A percentile compares a stretch with the other conserved stretches of the same genome.
Evolutionary conservation across 352 stramenopile genomes (phyloP).

Genomic region (Phytophthora citrophthora): DNA sequence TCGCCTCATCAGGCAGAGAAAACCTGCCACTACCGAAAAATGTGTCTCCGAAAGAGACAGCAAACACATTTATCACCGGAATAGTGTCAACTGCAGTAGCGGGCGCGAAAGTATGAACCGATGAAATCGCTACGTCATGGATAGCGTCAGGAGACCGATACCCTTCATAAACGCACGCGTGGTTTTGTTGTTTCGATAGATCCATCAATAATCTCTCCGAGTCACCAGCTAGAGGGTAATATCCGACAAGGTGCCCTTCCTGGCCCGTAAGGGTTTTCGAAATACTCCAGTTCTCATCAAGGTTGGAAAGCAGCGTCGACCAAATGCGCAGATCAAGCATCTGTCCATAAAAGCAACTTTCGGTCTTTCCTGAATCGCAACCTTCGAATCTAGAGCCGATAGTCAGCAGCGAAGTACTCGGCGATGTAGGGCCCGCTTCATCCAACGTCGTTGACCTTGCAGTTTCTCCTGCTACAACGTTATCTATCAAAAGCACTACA

Average conservation of each 20-base stretch:
- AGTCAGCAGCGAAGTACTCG: constrained; percentile 42
- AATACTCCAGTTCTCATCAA: constrained; percentile 41
- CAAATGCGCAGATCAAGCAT: constrained; percentile 80
- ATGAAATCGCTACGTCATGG: constrained; percentile 26
- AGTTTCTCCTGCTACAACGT: constrained; percentile 41
- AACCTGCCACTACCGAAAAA: constrained; percentile 56
- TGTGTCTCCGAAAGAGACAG: constrained; percentile 39
- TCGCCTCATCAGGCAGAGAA: constrained; percentile 36
- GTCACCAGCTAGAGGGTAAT: constrained; percentile 79
- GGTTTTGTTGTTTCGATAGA: constrained; percentile 72
- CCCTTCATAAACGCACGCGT: constrained; percentile 65
- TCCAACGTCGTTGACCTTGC: constrained; percentile 29
- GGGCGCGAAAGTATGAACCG: constrained; percentile 39
- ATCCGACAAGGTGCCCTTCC: constrained; percentile 63
- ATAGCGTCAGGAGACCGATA: constrained; percentile 36
- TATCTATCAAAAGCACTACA: constrained; percentile 56
- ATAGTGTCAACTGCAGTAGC: constrained; percentile 31
- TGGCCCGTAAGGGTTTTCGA: constrained; percentile 39
- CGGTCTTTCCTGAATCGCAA: constrained; percentile 27
- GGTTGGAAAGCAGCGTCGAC: constrained; percentile 41
- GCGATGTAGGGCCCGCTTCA: constrained; percentile 32
- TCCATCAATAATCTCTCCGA: constrained; percentile 73
- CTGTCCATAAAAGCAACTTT: constrained; percentile 62
- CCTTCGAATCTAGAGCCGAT: constrained; percentile 59
- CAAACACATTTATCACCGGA: constrained; percentile 51